Percentiles rank a stretch among this genome's conserved stretches.
phyloP scores from a whole-genome alignment of 1,139 yeast genomes.

The Fermentozyma sake region DNA sequence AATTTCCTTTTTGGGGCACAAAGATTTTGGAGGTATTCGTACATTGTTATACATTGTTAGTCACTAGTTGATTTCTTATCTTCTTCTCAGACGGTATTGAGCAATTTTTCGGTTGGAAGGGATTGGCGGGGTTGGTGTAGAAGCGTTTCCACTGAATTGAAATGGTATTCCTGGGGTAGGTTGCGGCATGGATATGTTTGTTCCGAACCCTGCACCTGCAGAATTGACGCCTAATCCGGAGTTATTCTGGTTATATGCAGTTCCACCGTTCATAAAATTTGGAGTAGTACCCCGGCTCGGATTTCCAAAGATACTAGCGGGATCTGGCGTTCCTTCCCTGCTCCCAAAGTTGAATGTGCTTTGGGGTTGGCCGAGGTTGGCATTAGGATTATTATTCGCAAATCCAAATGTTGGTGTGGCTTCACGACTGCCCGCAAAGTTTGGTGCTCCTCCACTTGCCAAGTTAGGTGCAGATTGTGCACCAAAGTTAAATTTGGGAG shows the following conservation, averaged over 20 bases:
- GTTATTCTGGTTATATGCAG: constrained; percentile 2
- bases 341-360: constrained; percentile 10
- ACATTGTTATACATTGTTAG: no score
- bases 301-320: constrained; percentile 19
- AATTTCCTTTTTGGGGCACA: no score
- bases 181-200: no score
- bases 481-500: constrained; percentile 5
- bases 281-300: constrained; percentile 1
- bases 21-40: no score
- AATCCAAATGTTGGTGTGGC: constrained; percentile 7
- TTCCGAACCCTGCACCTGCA: constrained; percentile 1
- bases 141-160: constrained; percentile 1
- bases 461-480: constrained; percentile 1
- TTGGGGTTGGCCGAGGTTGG: constrained; percentile 8
- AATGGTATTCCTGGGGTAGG: constrained; percentile 3
- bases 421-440: constrained; percentile 1
- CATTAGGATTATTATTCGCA: constrained; percentile 7
- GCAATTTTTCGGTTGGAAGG: constrained; percentile 11
- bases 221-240: constrained; percentile 5
- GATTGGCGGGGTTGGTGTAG: constrained; percentile 7
- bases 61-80: no score
- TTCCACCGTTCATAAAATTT: not conserved
- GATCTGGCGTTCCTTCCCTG: constrained; percentile 27
- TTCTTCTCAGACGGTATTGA: constrained; percentile 15
- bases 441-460: no score